Base-by-base conservation (phyloP, 2,329 filamentous ascomycete genomes). In the Diaporthe ampelina region DNA sequence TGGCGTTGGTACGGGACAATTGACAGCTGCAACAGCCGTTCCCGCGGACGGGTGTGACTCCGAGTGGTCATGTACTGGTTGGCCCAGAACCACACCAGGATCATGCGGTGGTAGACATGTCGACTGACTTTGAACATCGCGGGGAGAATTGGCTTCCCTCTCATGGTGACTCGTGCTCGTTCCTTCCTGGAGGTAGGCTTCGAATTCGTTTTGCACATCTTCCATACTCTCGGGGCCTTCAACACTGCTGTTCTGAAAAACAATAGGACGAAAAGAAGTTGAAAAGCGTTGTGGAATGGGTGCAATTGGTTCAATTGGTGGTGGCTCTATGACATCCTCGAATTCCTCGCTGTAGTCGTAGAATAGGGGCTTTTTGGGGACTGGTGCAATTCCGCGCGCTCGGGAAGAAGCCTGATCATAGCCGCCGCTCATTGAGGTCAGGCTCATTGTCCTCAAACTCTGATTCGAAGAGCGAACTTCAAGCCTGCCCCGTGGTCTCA, bases 261-360 rank as follows among this genome's bases (percentile, higher is more conserved):
- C 50, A 10, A 26, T 37, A 24, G 61, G 68, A 29, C 67, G 37
- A 45, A 63, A 54, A 6, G 61, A n/a, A 3, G 26, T 73, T 19
- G 73, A 75, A 21, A 63, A 29, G 4, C 80, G 78, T 45, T 78
- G 77, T 6, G 79, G 80, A 45, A 81, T 79, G 4, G 84, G 83
- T 8, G 80, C 81, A 13, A 84, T 71, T 21, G 83, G 79, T 24
- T 77, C 70, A n/a, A 70, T 70, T 17, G 75, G 26, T 29, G 67
- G 59, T 29, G 73, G 68, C 19, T 69, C 69, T 11, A 69, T 35
- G 7, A 63, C 76, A 58, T 79, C 81, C 24, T 88, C 86, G 69
- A 89, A 89, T 4, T 84, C 85, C 76, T 89, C 88, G 24, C 83
- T 86, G 77, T 89, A 89, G 77, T 90, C 88, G 75, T 89, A 89